Evolutionary conservation across 495 filamentous ascomycete species (phyloP).

Genomic region (Daldinia loculata): DNA sequence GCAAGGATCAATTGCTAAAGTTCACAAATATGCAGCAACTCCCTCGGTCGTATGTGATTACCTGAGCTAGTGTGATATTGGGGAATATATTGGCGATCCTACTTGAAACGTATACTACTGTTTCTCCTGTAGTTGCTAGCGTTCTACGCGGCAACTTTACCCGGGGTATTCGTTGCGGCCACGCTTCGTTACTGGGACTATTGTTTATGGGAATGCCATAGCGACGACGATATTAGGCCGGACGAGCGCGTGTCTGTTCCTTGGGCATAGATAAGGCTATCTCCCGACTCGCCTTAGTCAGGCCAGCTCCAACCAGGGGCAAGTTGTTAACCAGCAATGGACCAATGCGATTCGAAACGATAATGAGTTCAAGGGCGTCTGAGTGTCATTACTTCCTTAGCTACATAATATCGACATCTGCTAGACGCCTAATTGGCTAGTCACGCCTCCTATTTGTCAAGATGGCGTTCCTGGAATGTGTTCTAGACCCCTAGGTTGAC

Average conservation of each 20-base stretch:
- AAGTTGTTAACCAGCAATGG: background rate
- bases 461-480: conserved; percentile 14
- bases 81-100: conserved; percentile 27
- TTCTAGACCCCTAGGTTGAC: conserved; percentile 23
- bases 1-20: conserved; percentile 32
- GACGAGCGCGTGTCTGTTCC: background rate
- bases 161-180: conserved; percentile 16
- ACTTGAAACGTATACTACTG: conserved; percentile 16
- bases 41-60: conserved; percentile 16
- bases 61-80: conserved; percentile 16
- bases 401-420: conserved; percentile 13
- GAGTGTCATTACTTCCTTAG: conserved; percentile 14
- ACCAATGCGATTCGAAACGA: conserved; percentile 21
- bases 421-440: conserved; percentile 17
- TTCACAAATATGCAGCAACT: conserved; percentile 15
- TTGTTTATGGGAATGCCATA: conserved; percentile 17
- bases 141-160: conserved; percentile 26
- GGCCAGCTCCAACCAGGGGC: background rate
- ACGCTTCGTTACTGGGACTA: conserved; percentile 15
- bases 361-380: conserved; percentile 25
- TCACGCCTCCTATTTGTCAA: conserved; percentile 13
- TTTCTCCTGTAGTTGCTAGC: background rate
- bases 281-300: background rate
- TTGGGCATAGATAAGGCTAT: conserved; percentile 5
- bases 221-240: background rate